Base-by-base conservation (phyloP, 495 filamentous ascomycete species). In the Amphirosellinia nigrospora region DNA sequence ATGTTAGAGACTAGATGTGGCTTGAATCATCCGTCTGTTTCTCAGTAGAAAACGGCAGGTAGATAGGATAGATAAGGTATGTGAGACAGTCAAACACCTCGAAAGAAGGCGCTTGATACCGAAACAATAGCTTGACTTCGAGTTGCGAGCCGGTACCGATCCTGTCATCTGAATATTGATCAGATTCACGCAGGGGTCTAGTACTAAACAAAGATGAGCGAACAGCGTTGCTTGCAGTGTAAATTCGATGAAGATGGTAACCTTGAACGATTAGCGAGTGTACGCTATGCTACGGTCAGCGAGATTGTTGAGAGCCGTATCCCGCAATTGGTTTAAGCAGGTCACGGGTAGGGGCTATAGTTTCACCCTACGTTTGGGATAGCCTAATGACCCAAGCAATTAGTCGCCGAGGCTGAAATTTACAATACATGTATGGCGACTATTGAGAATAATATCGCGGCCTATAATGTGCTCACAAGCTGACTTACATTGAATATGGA, bases 291-390 rank as follows among this genome's bases (percentile, higher is more conserved):
- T 38, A 50, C 28, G 43, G 28, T 39, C 61, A 19, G 4, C 61
- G 63, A 39, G 45, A 45, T n/a, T 26, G 11, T 28, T 32, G 19
- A 21, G 30, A 50, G 43, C 28, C 26, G 23, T 53, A 38, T 53
- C 19, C 63, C 46, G 32, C 46, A 53, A 19, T 43, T 52, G 43
- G 61, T 16, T 41, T 60, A 26, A 41, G 34, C 28, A 41, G 58
- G 58, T 23, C 61, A 46, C 34, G 21, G 28, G 63, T 38, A 53
- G 63, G 63, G 63, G 45, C 53, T 65, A 21, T n/a, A 19, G 63
- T 65, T 65, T 65, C 63, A 65, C 32, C 63, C 63, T 38, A 65
- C 38, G 45, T 65, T 65, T 53, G 63, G 45, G 45, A 13, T 28
- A 41, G 36, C 36, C 36, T 28, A 32, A 26, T 13, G 30, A 11